phyloP scores from a whole-genome alignment of 192 early-diverging fungal genomes.

The Coemansia biformis region DNA sequence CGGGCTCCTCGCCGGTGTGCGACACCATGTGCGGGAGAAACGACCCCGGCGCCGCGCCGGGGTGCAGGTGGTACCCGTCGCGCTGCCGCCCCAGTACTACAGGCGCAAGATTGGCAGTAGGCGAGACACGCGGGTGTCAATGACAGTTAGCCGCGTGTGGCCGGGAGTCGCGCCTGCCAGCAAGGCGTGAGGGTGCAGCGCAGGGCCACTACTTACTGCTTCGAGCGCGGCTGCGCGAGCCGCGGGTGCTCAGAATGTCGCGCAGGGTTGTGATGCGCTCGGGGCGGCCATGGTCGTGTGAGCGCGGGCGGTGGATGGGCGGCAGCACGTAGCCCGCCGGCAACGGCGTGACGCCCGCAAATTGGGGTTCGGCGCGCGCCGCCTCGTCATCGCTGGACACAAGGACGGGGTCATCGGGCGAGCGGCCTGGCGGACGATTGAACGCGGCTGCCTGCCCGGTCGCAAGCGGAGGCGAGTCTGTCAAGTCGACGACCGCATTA shows the following conservation, averaged over 20 bases:
- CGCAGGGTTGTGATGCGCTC: slow-evolving; percentile 44
- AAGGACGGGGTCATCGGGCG: slow-evolving; percentile 3
- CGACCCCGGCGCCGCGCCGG: slow-evolving; percentile 1
- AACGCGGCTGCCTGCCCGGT: slow-evolving; percentile 3
- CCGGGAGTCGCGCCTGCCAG: too few relatives aligned
- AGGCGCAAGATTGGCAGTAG: background rate
- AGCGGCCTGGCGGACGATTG: background rate
- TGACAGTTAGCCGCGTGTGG: too few relatives aligned
- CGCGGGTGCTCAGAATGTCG: slow-evolving; percentile 27
- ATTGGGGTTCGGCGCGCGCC: background rate
- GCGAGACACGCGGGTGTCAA: background rate
- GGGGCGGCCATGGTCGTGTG: slow-evolving; percentile 20
- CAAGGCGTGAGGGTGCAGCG: too few relatives aligned
- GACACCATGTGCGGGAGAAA: slow-evolving; percentile 9
- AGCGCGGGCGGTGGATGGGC: slow-evolving; percentile 12
- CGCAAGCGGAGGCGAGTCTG: slow-evolving; percentile 21
- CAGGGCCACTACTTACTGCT: slow-evolving; percentile 12
- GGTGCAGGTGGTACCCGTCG: slow-evolving; percentile 6
- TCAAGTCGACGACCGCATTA: slow-evolving; percentile 25
- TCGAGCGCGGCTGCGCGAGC: slow-evolving; percentile 13
- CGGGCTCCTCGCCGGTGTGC: slow-evolving; percentile 39
- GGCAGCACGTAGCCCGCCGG: slow-evolving; percentile 28
- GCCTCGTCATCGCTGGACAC: slow-evolving; percentile 42
- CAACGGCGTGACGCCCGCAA: slow-evolving; percentile 17
- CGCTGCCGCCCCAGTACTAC: slow-evolving; percentile 14